These are phyloP conservation scores for Leccinum pellstonianum DNA, from an alignment of 768 basidiomycete species.

Conservation along the genomic window DNA sequence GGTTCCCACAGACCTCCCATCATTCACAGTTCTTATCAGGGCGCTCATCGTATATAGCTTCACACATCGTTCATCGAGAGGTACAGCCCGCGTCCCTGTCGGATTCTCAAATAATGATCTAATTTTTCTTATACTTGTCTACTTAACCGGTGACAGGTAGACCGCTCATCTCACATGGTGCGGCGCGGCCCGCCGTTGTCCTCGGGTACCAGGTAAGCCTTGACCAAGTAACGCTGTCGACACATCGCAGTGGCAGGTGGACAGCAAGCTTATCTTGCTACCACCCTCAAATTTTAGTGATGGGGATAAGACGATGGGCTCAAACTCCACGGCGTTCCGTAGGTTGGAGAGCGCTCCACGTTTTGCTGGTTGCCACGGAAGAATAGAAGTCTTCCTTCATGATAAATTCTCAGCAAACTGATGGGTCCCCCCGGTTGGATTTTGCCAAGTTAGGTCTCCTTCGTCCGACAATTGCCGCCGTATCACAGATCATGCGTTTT, in stretches of 20 bases:
- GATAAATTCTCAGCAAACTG: conserved; percentile 21
- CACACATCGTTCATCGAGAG: conserved; percentile 31
- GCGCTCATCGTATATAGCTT: conserved; percentile 38
- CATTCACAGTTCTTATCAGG: conserved; percentile 52
- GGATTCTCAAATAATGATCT: conserved; percentile 28
- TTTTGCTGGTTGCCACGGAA: conserved; percentile 33
- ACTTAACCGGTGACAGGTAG: conserved; percentile 23
- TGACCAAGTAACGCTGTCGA: conserved; percentile 23
- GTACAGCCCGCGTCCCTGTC: conserved; percentile 30
- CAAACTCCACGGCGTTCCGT: conserved; percentile 27
- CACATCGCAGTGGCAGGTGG: conserved; percentile 2
- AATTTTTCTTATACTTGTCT: conserved; percentile 16
- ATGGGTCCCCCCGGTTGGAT: conserved; percentile 12
- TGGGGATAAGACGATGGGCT: conserved; percentile 22
- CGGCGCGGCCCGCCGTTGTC: conserved; percentile 4
- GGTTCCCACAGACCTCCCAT: conserved; percentile 42
- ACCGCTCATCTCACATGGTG: conserved; percentile 20
- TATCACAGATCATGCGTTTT: conserved; percentile 5
- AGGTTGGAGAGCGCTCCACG: conserved; percentile 21
- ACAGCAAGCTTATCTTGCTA: not conserved
- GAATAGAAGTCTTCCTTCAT: conserved; percentile 33
- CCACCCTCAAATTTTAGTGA: not conserved
- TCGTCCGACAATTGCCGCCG: conserved; percentile 21
- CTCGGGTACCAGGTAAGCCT: conserved; percentile 22
- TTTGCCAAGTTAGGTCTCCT: conserved; percentile 10